Evolutionary conservation across 306 rosid genomes (phyloP).

Genomic region (Herpetospermum pedunculosum): DNA sequence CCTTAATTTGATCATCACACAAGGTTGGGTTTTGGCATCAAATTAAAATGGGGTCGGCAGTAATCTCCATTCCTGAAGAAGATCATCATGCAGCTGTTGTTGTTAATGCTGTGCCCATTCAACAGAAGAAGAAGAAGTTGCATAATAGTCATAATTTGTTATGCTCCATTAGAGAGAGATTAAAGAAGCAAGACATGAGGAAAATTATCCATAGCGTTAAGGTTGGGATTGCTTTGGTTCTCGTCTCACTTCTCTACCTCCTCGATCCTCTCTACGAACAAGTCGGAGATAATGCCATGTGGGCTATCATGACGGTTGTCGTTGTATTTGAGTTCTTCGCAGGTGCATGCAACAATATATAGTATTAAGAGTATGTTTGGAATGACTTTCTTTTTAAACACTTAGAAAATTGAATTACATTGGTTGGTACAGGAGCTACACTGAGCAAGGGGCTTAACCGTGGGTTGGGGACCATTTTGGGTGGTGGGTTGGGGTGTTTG

Average conservation of each 20-base stretch:
- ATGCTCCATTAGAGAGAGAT: neutral
- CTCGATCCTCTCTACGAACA: constrained; percentile 54
- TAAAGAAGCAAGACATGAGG: constrained; percentile 17
- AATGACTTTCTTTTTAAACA: no score
- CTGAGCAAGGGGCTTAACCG: constrained; percentile 80
- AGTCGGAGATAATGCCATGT: constrained; percentile 87
- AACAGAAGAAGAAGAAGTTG: no score
- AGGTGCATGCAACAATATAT: no score
- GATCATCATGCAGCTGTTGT: no score
- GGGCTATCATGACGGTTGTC: constrained; percentile 92
- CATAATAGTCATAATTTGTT: neutral
- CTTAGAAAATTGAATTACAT: no score
- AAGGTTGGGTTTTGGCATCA: no score
- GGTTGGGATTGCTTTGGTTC: constrained; percentile 60
- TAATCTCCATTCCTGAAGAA: no score
- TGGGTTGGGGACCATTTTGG: constrained; percentile 65
- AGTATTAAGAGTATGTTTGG: no score
- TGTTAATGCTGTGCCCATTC: no score
- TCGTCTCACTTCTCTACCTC: constrained; percentile 69
- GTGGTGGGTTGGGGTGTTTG: constrained; percentile 66
- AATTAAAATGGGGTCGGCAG: no score
- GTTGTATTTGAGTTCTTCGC: constrained; percentile 81
- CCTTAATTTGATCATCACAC: no score
- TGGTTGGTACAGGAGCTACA: constrained; percentile 64
- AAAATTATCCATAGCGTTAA: constrained; percentile 59